Evolutionary conservation across 2,329 filamentous ascomycete genomes (phyloP), one percentile per base, ranked within the genome.

Genomic region (Diplodia mutila): DNA sequence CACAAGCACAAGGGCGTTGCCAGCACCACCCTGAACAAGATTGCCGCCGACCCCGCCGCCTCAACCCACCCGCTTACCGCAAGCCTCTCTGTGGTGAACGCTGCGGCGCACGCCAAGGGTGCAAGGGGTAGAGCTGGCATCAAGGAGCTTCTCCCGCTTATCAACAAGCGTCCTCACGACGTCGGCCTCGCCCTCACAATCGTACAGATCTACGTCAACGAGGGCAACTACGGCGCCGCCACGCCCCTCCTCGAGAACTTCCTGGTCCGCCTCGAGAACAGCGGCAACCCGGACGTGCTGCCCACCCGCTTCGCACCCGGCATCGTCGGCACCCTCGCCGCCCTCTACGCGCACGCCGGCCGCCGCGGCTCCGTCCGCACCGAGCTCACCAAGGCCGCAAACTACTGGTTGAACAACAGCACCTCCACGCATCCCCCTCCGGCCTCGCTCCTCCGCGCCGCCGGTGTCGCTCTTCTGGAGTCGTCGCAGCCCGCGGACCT

Each of bases 251-350:
- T 97, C 2, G 91, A 97, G 75, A 82, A 86, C 1, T 94, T 95
- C 75, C 86, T 97, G 66, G 85, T 85, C 69, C 86, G 86, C 11
- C 84, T 97, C 1, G 91, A 94, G 73, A 80, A 87, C 57, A 87
- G 87, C 3, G 83, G 78, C 6, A 81, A 82, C 0, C 75, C 84
- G 2, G 83, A 85, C 18, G 84, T 90, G 68, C 83, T 88, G 67
- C 89, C 93, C 72, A 87, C 91, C 29, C 90, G 94, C 12, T 95
- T 90, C 77, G 90, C 92, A 29, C 94, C 95, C 0, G 94, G 94
- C 2, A 83, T 99, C 1, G 86, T 98, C 32, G 93, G 92, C 0
- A 84, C 94, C 1, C 84, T 91, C 3, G 90, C 97, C 11, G 89
- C 91, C 2, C 84, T 99, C 0, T 95, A 97, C 79, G 87, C 88